These are phyloP conservation scores for Solanum paucissectum DNA, from an alignment of 257 asterid genomes.

Conservation along the genomic window DNA sequence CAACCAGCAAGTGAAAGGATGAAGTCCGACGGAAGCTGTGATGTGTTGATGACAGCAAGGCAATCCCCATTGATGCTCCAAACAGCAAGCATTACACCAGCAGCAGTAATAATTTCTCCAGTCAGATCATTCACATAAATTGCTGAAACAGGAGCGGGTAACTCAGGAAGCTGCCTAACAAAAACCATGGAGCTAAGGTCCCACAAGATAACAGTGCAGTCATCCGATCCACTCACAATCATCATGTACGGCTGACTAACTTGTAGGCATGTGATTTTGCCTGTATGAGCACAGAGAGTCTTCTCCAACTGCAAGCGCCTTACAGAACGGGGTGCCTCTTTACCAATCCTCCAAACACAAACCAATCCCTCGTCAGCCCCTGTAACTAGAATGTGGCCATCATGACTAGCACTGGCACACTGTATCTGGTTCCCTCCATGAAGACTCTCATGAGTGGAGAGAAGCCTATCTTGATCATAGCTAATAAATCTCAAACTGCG, in stretches of 20 bases:
- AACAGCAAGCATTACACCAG: conserved; percentile 85
- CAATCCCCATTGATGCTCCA: conserved; percentile 98
- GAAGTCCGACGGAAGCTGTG: conserved; percentile 94
- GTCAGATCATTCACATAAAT: conserved; percentile 73
- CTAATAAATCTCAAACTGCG: conserved; percentile 77
- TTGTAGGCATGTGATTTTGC: conserved; percentile 73
- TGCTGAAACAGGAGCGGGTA: conserved; percentile 86
- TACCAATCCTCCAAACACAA: conserved; percentile 77
- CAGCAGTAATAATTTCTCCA: conserved; percentile 86
- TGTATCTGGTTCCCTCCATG: conserved; percentile 98
- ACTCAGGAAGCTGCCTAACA: conserved; percentile 82
- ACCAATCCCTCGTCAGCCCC: conserved; percentile 91
- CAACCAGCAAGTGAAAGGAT: conserved; percentile 69
- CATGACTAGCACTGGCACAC: conserved; percentile 83
- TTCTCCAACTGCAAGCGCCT: conserved; percentile 56
- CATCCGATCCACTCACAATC: conserved; percentile 95
- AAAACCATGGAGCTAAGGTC: conserved; percentile 88
- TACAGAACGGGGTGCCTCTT: conserved; percentile 66
- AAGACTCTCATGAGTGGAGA: conserved; percentile 89
- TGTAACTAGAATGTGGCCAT: conserved; percentile 75
- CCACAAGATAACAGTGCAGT: conserved; percentile 82
- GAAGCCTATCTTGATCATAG: conserved; percentile 88
- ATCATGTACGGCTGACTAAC: conserved; percentile 97
- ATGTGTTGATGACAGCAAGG: conserved; percentile 86
- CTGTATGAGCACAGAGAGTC: conserved; percentile 82